Base-by-base conservation (phyloP, 495 filamentous ascomycete species). In the Bacidia gigantensis region DNA sequence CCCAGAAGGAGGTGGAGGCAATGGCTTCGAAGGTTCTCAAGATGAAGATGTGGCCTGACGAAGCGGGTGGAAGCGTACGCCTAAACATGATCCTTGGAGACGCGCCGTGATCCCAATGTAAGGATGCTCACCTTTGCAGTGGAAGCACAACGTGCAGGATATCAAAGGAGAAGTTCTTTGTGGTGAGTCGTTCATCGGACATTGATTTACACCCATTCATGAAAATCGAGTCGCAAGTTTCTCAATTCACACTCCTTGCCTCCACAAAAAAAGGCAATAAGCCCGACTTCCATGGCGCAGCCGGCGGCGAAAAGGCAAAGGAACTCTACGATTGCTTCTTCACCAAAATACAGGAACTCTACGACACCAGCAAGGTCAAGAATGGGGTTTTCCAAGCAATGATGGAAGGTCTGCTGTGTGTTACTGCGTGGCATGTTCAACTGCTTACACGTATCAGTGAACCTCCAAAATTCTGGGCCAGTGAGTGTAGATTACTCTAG, bases 331-430 rank as follows among this genome's bases (percentile, higher is more conserved):
- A 86, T 39, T 70, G 78, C 53, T 95, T 99, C 69, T 77, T 86
- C 53, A 63, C 70, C n/a, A 83, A 83, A 55, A 79, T 95, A 22
- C 73, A 84, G 54, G 75, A 83, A 57, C 67, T 77, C 2, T 93
- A 97, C 63, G 64, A 69, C 3, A 64, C 78, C 7, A 87, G 88
- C 14, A 83, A 77, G 56, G 89, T 99, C 54, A 89, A 93, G 61
- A 83, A 97, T 62, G 93, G 93, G 12, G 80, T 95, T 32, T 99
- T 97, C 64, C 89, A 95, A 60, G 92, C 93, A 49, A 95, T 95
- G 89, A 99, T 97, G 92, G 84, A 96, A 60, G 92, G 96, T 53
- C 41, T 17, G 39, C 17, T 29, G 2, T 2, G 11, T 20, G 24
- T 9, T 35, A 21, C 12, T 25, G 7, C 11, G 45, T 11, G 9